Conservation (phyloP, 1,139 yeast genomes). For the Yamadazyma songkhlaensis region DNA sequence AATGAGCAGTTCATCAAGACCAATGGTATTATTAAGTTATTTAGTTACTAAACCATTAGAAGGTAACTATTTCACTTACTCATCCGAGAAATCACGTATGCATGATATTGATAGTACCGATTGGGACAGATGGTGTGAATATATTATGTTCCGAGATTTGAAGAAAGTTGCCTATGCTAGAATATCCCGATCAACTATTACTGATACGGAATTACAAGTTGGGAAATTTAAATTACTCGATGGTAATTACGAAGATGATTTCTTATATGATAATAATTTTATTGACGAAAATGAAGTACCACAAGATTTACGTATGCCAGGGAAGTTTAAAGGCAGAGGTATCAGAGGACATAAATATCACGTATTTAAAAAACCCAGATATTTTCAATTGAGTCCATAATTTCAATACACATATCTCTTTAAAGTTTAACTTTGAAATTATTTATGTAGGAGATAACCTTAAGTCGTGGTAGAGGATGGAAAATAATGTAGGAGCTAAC, state of each 20-base stretch:
- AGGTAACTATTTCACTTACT: conserved; percentile 91
- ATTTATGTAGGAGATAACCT: no score
- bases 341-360: conserved; percentile 92
- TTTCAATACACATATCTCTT: background rate
- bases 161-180: conserved; percentile 93
- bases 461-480: no score
- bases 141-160: conserved; percentile 82
- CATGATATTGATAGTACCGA: conserved; percentile 90
- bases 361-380: conserved; percentile 88
- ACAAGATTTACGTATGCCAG: conserved; percentile 72
- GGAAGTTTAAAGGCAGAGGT: conserved; percentile 85
- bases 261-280: conserved; percentile 54
- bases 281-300: conserved; percentile 57
- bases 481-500: no score
- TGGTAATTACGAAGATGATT: conserved; percentile 42
- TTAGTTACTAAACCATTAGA: conserved; percentile 82
- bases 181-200: conserved; percentile 87
- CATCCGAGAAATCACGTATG: conserved; percentile 81
- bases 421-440: no score
- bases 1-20: conserved; percentile 77
- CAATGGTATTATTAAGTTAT: conserved; percentile 81
- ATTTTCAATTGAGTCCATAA: conserved; percentile 34
- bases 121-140: conserved; percentile 99
- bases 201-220: conserved; percentile 94
- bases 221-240: conserved; percentile 78